Evolutionary conservation across 306 rosid species (phyloP), one percentile per base, ranked within the genome.

Genomic region (Geum urbanum): DNA sequence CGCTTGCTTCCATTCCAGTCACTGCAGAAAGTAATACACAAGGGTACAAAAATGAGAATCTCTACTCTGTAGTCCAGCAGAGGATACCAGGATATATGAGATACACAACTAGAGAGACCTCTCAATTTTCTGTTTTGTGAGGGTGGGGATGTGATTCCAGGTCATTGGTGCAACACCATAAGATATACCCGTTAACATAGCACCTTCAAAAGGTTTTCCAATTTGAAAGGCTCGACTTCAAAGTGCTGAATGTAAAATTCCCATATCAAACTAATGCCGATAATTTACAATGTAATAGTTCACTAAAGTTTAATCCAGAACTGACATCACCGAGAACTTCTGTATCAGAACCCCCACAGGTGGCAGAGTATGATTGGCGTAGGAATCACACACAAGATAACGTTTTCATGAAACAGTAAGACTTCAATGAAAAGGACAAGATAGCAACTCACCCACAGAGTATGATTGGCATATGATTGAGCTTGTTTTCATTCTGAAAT

Each of bases 1-100:
- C 95, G 92, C 72, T 94, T 94, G 86, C 97, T 89, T 74, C 99
- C 99, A 16, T 94, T 94, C 99, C 99, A 94, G 72, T 94, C 99
- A 72, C 99, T 94, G 82, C 79, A 73, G 63, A 73, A 74, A 74
- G 47, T 18, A 74, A 52, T 18, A 78, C 9, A 52, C 5, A n/a
- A n/a, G 7, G 9, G 39, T 19, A 48, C 57, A 48, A 37, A 59
- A 47, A 39, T 50, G 24, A 39, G n/a, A 41, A 58, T 54, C 27
- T 46, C 32, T 20, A 9, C 8, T 39, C 27, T 63, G 19, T 13
- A 0, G 55, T 63, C 10, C 24, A 18, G 53, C 9, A 61, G 45
- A 54, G 72, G n/a, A n/a, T n/a, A n/a, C n/a, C n/a, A n/a, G n/a
- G n/a, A n/a, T n/a, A n/a, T n/a, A n/a, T n/a, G n/a, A n/a, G 65